Evolutionary conservation across 1,284 basidiomycete species (phyloP), one percentile per base, ranked within the genome.

Genomic region (Peniophora sp.): DNA sequence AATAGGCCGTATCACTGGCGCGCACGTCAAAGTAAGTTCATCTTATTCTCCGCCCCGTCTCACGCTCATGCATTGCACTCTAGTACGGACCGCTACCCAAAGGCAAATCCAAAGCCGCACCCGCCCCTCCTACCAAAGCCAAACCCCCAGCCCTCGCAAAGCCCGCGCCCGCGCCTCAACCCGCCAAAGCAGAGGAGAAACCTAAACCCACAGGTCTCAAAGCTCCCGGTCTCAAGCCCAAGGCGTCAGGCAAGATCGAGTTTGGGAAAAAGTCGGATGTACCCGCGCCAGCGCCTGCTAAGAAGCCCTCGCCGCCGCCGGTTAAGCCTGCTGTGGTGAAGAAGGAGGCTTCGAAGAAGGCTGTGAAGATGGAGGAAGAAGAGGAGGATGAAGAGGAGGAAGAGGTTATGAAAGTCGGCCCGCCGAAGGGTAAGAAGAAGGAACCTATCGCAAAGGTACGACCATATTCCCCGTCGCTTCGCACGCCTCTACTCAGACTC

Each of bases 391-490:
- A 25, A 11, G 50, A 50, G 25, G 32, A 34, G 25, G 11, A 11
- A 23, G 14, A 25, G 14, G 16, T 19, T 16, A 17, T 32, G 36
- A 50, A 50, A 32, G 41, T 45, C 23, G 44, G 44, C 8, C 44
- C 44, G 9, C 44, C 44, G 20, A 19, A n/a, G n/a, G 38, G 38
- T 16, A 41, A 41, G 38, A 41, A 41, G 38, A 41, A 41, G 5
- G 52, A 50, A 36, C 56, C 59, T 49, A 44, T 49, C 16, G 49
- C 54, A 1, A 69, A 68, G 49, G 56, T 34, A 41, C 17, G 2
- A 39, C 51, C 17, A n/a, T n/a, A n/a, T n/a, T 16, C 9, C 27
- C n/a, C 5, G 27, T 22, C 14, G 11, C 23, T 52, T 39, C 22
- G 22, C 17, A 22, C 12, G 27, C 27, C 27, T 12, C 16, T 24